Base-by-base conservation (phyloP, 208 protist genomes). In the Zelonia costaricensis region DNA sequence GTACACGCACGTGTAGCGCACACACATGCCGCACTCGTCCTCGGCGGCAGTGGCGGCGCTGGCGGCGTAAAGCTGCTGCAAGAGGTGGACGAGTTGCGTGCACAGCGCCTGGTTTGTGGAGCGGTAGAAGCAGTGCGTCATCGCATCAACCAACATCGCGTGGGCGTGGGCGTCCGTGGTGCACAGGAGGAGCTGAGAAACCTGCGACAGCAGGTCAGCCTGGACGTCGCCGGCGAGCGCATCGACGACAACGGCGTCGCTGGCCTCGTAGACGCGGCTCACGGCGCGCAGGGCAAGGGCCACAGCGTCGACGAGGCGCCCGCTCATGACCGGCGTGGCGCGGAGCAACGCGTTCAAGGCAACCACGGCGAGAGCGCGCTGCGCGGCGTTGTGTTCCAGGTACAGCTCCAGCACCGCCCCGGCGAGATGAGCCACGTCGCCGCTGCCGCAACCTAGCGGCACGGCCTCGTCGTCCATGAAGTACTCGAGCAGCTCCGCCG, bases 401-500 rank as follows among this genome's bases (percentile, higher is more conserved):
- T 74, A 82, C 10, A 83, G 57, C 65, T 87, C 78, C 52, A 91
- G 53, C 28, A 78, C 78, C 13, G 74, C 72, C 42, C 58, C 62
- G 0, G 77, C 71, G 10, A 76, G 61, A 13, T 74, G 43, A 0
- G 78, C 38, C 1, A 73, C 73, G 39, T 84, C 76, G 16, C 80
- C 84, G 33, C 74, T 79, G 8, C 68, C 64, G 45, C 84, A 91
- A 3, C 84, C 84, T 15, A 91, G 61, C 47, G 80, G 80, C 9
- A 86, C 74, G 16, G 70, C 67, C 56, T 79, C 81, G 42, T 91
- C 79, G 27, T 86, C 84, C 22, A 75, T 52, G 28, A 91, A 62
- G 33, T 65, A 49, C 18, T 78, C 70, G 42, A 74, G 43, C 12
- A 86, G 51, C 35, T 64, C 56, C 33, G 65, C 23, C 4, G 65